Evolutionary conservation across 768 basidiomycete genomes (phyloP), one percentile per base, ranked within the genome.

Genomic region (Xerocomellus chrysenteron): DNA sequence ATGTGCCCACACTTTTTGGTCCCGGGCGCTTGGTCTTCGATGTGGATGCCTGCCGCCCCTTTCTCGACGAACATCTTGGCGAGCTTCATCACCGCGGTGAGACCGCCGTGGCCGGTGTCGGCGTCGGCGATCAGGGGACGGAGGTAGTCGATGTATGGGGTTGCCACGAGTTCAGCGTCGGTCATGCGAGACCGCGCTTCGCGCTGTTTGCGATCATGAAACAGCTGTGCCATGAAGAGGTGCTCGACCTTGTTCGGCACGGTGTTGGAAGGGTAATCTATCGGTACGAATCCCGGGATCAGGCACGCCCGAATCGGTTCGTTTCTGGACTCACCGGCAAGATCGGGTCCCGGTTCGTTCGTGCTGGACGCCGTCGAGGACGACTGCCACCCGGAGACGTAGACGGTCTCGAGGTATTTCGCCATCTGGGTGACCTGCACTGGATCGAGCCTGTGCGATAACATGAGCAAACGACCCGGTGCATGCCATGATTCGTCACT

Each of bases 381-480:
- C 17, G 88, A 93, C 67, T 92, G 91, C 91, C 90, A 93, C 5
- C 97, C 97, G 9, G 97, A 99, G 54, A 99, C 92, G 69, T 99
- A 99, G 64, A 99, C 91, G 3, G 96, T 98, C 76, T 98, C 97
- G 64, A 98, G 88, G 73, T 98, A 92, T 71, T 91, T 92, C 26
- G 96, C 95, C 97, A 99, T 99, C 75, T 99, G 97, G 0, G 95
- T 98, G 47, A 98, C 83, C 74, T 99, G 97, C 7, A 99, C 94
- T 0, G 95, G 92, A 72, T 99, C 97, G 61, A 99, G 87, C 21
- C 96, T 98, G 64, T n/a, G 52, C 6, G n/a, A 50, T 0, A 3
- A 13, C 32, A 52, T 37, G 46, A 39, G 48, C 43, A 89, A 32
- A 28, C 8, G 11, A 36, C 39, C 9, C n/a, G 16, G 2, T 40